Evolutionary conservation across 768 basidiomycete genomes (phyloP), one percentile per base, ranked within the genome.

Genomic region (Terana coerulea): DNA sequence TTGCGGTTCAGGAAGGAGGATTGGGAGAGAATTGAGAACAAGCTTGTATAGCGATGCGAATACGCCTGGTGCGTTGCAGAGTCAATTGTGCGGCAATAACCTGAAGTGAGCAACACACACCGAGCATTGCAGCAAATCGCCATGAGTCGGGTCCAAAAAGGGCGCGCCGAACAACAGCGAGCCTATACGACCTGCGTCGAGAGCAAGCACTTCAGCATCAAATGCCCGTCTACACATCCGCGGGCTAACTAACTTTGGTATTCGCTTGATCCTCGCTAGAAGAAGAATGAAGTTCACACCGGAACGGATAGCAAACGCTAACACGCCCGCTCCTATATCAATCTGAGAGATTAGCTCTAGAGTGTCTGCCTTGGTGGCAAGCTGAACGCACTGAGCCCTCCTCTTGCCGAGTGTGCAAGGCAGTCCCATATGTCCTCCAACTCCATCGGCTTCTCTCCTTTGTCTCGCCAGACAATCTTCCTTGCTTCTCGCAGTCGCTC

Each of bases 121-220:
- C 92, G 31, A 98, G 73, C 91, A 95, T 95, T 0, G 85, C 82
- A 3, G 85, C 90, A 56, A 95, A 95, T 17, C 94, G 74, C 62
- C 87, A 78, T 0, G 90, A 84, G 61, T 97, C 94, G 35, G 72
- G 55, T 0, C 93, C 93, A 58, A 97, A 89, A 37, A 95, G 72
- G 0, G 92, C 94, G 70, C 81, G 88, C 3, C 86, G 80, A 44
- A 97, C 75, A 21, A 93, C 65, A 3, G 79, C 67, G 7, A 88
- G 68, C 9, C 87, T 80, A 49, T 77, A 67, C n/a, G 80, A 71
- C 60, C 89, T 93, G 59, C 7, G 33, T 11, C 5, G 6, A 14
- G 22, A 29, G 29, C 11, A 10, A 45, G 28, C 8, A n/a, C n/a
- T n/a, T n/a, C n/a, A n/a, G n/a, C n/a, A n/a, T n/a, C n/a, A n/a